These are phyloP conservation scores for Tricholoma hemisulphureum DNA, from an alignment of 768 basidiomycete species.

Conservation along the genomic window DNA sequence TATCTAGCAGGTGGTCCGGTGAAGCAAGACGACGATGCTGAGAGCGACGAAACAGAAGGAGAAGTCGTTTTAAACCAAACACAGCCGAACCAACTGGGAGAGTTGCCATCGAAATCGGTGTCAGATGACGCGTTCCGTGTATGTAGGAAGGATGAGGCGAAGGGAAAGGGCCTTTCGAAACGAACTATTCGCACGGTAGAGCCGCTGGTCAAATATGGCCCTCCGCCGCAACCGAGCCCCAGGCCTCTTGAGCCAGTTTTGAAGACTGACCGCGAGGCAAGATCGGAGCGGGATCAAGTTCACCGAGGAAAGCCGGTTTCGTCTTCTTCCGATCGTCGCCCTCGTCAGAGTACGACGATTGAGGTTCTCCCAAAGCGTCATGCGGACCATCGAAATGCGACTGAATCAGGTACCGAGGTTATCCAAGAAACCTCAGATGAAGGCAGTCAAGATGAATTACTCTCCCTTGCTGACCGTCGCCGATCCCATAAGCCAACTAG, in stretches of 20 bases:
- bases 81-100: neutral
- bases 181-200: neutral
- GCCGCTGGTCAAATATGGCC: neutral
- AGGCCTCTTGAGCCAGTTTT: neutral
- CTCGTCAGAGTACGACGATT: neutral
- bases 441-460: neutral
- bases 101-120: neutral
- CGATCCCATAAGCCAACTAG: neutral
- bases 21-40: neutral
- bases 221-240: neutral
- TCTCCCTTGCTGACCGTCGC: neutral
- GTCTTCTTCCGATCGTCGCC: neutral
- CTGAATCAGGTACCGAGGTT: neutral
- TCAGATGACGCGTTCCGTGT: neutral
- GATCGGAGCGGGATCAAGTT: neutral
- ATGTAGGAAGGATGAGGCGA: neutral
- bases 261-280: neutral
- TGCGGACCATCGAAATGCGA: neutral
- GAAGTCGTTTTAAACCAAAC: neutral
- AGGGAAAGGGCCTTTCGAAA: neutral
- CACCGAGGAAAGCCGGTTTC: neutral
- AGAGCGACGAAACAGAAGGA: neutral
- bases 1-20: slow-evolving; percentile 6
- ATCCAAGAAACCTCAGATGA: neutral
- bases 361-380: neutral